A percentile compares a stretch with the other conserved stretches of the same genome.
phyloP scores from a whole-genome alignment of 371 early-diverging fungal genomes.

The Thermomucor indicae-seudaticae region DNA sequence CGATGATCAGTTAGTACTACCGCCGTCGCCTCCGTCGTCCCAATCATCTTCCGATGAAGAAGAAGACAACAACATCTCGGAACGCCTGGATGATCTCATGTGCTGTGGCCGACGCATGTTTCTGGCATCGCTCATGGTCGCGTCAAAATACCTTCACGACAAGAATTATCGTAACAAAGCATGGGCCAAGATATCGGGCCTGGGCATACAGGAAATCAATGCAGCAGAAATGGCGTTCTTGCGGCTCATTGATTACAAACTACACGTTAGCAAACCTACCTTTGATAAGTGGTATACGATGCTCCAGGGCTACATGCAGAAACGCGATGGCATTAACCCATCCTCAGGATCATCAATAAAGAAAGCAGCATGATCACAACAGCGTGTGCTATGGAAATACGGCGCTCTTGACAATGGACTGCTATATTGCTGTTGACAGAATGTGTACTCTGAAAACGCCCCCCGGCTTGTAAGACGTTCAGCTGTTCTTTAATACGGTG shows the following conservation, averaged over 20 bases:
- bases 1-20: too few relatives aligned
- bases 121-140: constrained; percentile 62
- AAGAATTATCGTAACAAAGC: constrained; percentile 68
- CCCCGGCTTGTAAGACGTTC: too few relatives aligned
- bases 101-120: constrained; percentile 71
- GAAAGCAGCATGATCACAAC: not conserved
- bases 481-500: too few relatives aligned
- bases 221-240: constrained; percentile 67
- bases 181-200: constrained; percentile 69
- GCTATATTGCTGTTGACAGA: too few relatives aligned
- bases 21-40: constrained; percentile 4
- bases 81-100: constrained; percentile 28
- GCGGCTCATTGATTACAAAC: constrained; percentile 63
- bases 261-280: constrained; percentile 55
- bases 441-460: too few relatives aligned
- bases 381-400: not conserved
- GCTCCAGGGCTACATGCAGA: constrained; percentile 39
- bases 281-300: constrained; percentile 66
- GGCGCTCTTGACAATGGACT: too few relatives aligned
- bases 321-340: too few relatives aligned
- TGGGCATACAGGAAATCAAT: constrained; percentile 63
- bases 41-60: constrained; percentile 3
- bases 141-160: constrained; percentile 70
- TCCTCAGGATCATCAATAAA: too few relatives aligned
- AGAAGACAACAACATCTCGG: constrained; percentile 1